A percentile compares a stretch with the other conserved stretches of the same genome.
Evolutionary conservation across 805 yeast species (phyloP).

Genomic region (Candida tallmaniae): DNA sequence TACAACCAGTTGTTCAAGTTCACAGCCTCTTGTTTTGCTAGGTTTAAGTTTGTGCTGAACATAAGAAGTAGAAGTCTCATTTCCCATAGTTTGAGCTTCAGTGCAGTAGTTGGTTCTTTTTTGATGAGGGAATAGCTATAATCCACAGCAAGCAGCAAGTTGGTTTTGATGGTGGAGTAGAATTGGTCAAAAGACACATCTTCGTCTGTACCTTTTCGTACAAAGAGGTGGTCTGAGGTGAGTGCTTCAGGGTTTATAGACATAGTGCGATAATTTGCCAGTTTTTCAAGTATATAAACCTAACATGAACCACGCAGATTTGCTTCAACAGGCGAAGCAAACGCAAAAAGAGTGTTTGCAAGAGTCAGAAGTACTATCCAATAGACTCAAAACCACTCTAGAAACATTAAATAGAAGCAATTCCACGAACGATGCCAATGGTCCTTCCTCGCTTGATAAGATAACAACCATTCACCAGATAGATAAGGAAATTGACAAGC

Average conservation of each 20-base stretch:
- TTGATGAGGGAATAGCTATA: slow-evolving; percentile 8
- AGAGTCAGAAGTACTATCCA: slow-evolving; percentile 22
- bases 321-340: slow-evolving; percentile 30
- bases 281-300: neutral
- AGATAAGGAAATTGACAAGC: slow-evolving; percentile 33
- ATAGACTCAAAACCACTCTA: slow-evolving; percentile 22
- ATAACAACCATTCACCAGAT: slow-evolving; percentile 38
- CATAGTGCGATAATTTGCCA: too few species aligned
- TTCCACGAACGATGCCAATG: slow-evolving; percentile 16
- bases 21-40: slow-evolving; percentile 35
- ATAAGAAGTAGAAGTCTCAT: slow-evolving; percentile 27
- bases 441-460: slow-evolving; percentile 24
- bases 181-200: neutral
- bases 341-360: slow-evolving; percentile 24
- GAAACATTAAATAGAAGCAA: slow-evolving; percentile 21
- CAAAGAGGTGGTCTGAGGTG: slow-evolving; percentile 4
- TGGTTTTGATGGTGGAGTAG: slow-evolving; percentile 1
- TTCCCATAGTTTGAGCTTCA: slow-evolving; percentile 29
- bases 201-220: slow-evolving; percentile 1
- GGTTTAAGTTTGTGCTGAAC: slow-evolving; percentile 24
- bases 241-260: neutral
- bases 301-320: neutral
- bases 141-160: slow-evolving; percentile 1
- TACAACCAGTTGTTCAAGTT: slow-evolving; percentile 33
- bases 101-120: slow-evolving; percentile 5